Conservation (phyloP, 495 filamentous ascomycete species). For the Aspergillus affinis region DNA sequence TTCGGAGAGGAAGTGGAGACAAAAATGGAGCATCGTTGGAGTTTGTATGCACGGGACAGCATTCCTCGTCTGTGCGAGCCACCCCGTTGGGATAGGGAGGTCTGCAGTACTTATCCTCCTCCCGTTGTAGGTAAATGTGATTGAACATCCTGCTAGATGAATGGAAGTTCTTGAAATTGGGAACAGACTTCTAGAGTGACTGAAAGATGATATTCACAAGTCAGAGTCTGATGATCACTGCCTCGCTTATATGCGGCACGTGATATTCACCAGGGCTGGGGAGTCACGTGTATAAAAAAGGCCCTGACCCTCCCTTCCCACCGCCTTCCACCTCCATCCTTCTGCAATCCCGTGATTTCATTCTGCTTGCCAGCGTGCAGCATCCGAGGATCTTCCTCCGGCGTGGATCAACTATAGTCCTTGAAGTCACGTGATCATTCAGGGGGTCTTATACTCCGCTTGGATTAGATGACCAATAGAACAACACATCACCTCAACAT, state of each 20-base stretch:
- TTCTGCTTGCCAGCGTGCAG: too few species aligned
- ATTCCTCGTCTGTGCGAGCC: too few species aligned
- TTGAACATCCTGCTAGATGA: not conserved
- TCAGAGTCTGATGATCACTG: not conserved
- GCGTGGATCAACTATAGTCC: too few species aligned
- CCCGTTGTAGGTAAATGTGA: not conserved
- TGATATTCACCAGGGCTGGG: not conserved
- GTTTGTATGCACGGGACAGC: not conserved
- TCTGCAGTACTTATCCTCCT: not conserved
- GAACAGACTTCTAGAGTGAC: too few species aligned
- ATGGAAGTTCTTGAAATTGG: not conserved
- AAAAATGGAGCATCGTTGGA: not conserved
- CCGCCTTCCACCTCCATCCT: not conserved
- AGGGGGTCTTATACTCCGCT: too few species aligned
- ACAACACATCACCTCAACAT: too few species aligned
- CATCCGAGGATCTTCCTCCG: too few species aligned
- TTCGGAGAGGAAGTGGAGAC: not conserved
- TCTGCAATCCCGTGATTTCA: not conserved
- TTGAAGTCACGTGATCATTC: too few species aligned
- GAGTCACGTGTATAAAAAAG: not conserved
- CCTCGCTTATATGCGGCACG: not conserved
- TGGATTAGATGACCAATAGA: too few species aligned
- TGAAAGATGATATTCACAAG: not conserved
- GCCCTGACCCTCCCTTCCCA: not conserved
- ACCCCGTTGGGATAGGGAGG: not conserved